Evolutionary conservation across 2,329 filamentous ascomycete species (phyloP), one percentile per base, ranked within the genome.

Genomic region (Paecilomyces fulvus): DNA sequence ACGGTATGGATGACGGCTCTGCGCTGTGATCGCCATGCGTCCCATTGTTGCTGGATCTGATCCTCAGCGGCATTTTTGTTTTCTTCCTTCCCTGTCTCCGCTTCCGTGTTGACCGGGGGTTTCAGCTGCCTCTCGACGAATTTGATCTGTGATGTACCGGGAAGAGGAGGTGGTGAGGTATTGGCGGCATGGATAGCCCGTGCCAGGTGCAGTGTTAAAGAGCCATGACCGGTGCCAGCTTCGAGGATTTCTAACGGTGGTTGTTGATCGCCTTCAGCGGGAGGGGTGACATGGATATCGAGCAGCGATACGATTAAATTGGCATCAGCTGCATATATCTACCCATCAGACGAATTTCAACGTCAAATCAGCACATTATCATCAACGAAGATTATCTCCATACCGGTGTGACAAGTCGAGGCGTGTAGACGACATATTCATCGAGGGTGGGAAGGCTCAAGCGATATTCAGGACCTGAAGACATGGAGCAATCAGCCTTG

Each of bases 191-290:
- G 87, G 50, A 94, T 83, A 2, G 88, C 88, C 54, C 88, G 82
- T 30, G 88, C 85, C 21, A 94, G 78, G 65, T 92, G 83, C 3
- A 94, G 72, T 0, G 89, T 92, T 57, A 94, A 73, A 31, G 86
- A 85, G 57, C 89, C 90, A 77, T 92, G 88, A n/a, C 89, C 90
- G 3, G 89, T 94, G 14, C 90, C 89, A 51, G 89, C 89, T 72
- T 94, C 90, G 54, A 94, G 84, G 49, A 94, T 88, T 67, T 92
- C 87, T 11, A 92, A 70, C 0, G 79, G 81, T 8, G 76, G 70
- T 37, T 63, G 60, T 14, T 63, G 53, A 20, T 67, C 65, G 8
- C 66, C 65, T 5, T 64, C 61, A 12, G 71, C 63, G 11, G 73
- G 69, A 5, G 72, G 68, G 2, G 75, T 67, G 30, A 84, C 81